Conservation (phyloP, 345 rosid genomes). For the Moricandia arvensis region DNA sequence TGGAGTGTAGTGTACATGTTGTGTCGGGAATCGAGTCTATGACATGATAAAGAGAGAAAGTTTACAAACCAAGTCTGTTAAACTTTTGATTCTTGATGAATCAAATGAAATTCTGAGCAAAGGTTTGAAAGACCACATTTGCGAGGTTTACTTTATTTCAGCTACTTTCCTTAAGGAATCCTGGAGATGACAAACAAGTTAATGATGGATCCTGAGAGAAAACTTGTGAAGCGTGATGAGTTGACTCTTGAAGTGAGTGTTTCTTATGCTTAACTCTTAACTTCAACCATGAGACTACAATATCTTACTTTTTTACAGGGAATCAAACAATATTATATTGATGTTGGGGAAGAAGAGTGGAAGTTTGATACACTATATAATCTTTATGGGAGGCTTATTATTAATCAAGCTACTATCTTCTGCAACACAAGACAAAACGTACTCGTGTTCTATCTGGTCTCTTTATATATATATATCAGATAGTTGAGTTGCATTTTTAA, state of each 20-base stretch:
- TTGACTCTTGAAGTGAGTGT: constrained; percentile 74
- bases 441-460: too few relatives aligned
- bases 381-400: constrained; percentile 78
- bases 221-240: constrained; percentile 92
- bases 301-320: constrained; percentile 45
- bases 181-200: constrained; percentile 46
- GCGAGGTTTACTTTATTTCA: constrained; percentile 20
- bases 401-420: too few relatives aligned
- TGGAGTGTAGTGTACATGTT: constrained; percentile 48
- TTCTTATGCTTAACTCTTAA: not conserved
- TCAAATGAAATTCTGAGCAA: constrained; percentile 47
- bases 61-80: too few relatives aligned
- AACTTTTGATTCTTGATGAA: too few relatives aligned
- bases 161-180: too few relatives aligned
- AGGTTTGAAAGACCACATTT: constrained; percentile 97
- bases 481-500: too few relatives aligned
- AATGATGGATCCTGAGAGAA: constrained; percentile 95
- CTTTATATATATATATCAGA: too few relatives aligned
- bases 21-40: constrained; percentile 27
- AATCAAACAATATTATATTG: not conserved
- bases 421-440: too few relatives aligned
- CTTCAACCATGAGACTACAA: not conserved
- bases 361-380: constrained; percentile 92
- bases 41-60: too few relatives aligned
- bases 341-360: constrained; percentile 50